phyloP scores from a whole-genome alignment of 2,329 filamentous ascomycete species.

The Pestalotiopsis fici region DNA sequence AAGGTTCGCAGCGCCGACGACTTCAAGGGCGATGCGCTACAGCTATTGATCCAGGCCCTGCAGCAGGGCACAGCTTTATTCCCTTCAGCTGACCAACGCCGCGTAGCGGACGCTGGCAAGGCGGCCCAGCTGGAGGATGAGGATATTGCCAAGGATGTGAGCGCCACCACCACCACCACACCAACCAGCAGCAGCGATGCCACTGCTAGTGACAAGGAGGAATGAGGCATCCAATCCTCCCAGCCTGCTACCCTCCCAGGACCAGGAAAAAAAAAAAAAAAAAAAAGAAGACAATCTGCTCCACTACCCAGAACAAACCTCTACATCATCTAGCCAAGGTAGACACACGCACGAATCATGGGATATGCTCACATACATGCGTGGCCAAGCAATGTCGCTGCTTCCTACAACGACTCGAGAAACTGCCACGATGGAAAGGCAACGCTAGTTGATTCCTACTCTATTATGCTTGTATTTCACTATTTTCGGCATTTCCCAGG shows the following conservation, averaged over 20 bases:
- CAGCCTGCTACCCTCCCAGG: background rate
- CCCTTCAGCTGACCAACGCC: slow-evolving; percentile 49
- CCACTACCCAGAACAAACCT: no score
- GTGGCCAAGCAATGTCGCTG: no score
- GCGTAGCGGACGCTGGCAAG: slow-evolving; percentile 22
- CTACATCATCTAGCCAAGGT: no score
- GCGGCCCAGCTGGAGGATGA: background rate
- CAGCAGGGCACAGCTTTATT: slow-evolving; percentile 69
- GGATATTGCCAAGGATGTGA: background rate
- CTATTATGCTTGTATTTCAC: no score
- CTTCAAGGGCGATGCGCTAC: slow-evolving; percentile 66
- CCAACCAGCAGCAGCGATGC: background rate
- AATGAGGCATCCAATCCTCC: background rate
- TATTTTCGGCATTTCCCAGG: no score
- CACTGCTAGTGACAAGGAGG: background rate
- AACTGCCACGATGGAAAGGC: no score
- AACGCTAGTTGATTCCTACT: no score
- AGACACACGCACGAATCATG: no score
- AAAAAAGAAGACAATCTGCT: background rate
- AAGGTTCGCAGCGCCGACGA: slow-evolving; percentile 68
- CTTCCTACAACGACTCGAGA: no score
- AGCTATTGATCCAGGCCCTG: slow-evolving; percentile 67
- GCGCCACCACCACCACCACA: background rate
- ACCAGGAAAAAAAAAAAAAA: no score
- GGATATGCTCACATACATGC: no score